Percentiles rank a stretch among this genome's conserved stretches.
Conservation (phyloP, 2,329 filamentous ascomycete genomes). For the Ophiocordyceps sinensis region DNA sequence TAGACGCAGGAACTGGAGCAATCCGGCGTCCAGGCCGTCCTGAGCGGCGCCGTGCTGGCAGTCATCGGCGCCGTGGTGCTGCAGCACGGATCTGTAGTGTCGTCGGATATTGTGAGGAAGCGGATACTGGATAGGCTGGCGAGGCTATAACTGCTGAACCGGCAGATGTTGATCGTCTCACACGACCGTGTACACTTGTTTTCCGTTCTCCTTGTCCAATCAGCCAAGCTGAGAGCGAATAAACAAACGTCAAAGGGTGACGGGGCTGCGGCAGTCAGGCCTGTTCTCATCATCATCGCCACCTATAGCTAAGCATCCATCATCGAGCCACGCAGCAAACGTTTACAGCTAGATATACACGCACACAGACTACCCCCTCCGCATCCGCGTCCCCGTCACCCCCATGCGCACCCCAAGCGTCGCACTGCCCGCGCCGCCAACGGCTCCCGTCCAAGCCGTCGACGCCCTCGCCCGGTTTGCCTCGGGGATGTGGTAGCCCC, state of each 20-base stretch:
- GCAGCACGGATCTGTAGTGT: conserved; percentile 68
- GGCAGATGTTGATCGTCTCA: no score
- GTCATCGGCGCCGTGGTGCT: conserved; percentile 82
- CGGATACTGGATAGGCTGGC: not conserved
- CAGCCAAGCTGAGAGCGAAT: no score
- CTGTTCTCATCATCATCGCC: no score
- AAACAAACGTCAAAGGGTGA: no score
- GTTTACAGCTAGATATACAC: no score
- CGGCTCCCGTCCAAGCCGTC: not conserved
- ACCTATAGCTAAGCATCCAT: no score
- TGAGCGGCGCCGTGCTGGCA: conserved; percentile 67
- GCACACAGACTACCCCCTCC: not conserved
- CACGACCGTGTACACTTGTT: no score
- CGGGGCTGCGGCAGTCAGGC: no score
- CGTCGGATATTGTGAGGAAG: conserved; percentile 60
- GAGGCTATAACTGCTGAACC: no score
- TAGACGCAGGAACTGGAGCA: conserved; percentile 50
- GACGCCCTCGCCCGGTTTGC: conserved; percentile 15
- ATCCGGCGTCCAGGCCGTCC: conserved; percentile 62
- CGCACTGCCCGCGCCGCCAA: not conserved
- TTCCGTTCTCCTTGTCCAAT: no score
- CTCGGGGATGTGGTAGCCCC: conserved; percentile 23
- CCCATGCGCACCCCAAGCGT: conserved; percentile 1
- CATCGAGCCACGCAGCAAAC: no score
- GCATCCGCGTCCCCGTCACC: not conserved